These are phyloP conservation scores for Naganishia albida DNA, from an alignment of 1,284 basidiomycete genomes.

Conservation along the genomic window DNA sequence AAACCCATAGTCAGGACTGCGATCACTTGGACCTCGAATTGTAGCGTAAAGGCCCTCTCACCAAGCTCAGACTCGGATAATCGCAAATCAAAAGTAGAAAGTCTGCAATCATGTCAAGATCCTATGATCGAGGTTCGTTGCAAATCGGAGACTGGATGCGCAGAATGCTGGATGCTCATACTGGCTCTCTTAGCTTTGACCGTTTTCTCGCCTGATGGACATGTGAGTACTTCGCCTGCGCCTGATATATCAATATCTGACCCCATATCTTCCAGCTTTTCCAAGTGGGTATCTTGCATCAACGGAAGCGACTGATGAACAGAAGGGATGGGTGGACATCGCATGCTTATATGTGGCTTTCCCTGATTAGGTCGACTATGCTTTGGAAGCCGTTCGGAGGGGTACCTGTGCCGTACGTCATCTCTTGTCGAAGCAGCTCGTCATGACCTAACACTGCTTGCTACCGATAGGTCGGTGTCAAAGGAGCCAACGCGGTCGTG, in stretches of 20 bases:
- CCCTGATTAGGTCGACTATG: constrained; percentile 85
- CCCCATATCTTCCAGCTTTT: constrained; percentile 45
- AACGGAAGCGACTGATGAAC: background rate
- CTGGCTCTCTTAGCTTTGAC: constrained; percentile 61
- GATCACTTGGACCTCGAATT: background rate
- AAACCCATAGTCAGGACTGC: background rate
- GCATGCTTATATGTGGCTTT: background rate
- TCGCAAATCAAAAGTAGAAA: background rate
- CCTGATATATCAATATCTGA: constrained; percentile 8
- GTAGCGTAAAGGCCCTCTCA: background rate
- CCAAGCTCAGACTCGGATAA: background rate
- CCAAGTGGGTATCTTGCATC: constrained; percentile 41
- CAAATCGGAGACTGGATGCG: background rate
- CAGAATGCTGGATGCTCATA: background rate
- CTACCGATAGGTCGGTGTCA: constrained; percentile 79
- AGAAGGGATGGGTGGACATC: background rate
- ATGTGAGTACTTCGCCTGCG: constrained; percentile 57
- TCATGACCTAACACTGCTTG: constrained; percentile 1
- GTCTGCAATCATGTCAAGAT: constrained; percentile 49
- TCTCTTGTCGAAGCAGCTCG: constrained; percentile 8
- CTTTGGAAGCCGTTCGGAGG: constrained; percentile 91
- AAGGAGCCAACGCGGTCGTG: constrained; percentile 91
- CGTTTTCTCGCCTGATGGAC: constrained; percentile 91
- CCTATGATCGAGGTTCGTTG: constrained; percentile 54
- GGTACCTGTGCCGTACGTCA: constrained; percentile 89